Evolutionary conservation across 2,329 filamentous ascomycete genomes (phyloP).

Genomic region (Calonectria pteridis): DNA sequence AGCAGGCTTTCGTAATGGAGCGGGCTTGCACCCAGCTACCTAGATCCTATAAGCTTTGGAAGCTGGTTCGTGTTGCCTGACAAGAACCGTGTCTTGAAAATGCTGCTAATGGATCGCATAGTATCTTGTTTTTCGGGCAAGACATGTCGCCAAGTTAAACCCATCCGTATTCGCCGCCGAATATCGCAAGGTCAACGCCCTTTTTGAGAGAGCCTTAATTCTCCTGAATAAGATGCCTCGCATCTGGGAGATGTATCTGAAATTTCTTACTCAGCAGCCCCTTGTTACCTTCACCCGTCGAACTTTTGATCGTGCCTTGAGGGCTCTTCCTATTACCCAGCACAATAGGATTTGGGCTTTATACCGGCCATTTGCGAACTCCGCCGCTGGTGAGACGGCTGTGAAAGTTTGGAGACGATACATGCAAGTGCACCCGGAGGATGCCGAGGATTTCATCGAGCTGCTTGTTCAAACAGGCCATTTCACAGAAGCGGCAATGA

Average conservation of each 20-base stretch:
- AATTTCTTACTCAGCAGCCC: conserved; percentile 92
- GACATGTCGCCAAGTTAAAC: conserved; percentile 86
- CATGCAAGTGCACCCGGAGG: conserved; percentile 96
- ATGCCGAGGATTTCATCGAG: conserved; percentile 95
- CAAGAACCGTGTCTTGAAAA: background rate
- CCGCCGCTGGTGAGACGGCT: conserved; percentile 89
- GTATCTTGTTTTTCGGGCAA: conserved; percentile 88
- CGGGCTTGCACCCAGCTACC: conserved; percentile 91
- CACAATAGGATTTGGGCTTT: conserved; percentile 96
- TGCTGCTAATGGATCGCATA: conserved; percentile 47
- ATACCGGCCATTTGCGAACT: conserved; percentile 91
- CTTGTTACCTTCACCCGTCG: conserved; percentile 86
- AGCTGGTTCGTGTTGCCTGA: conserved; percentile 72
- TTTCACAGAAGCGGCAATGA: conserved; percentile 91
- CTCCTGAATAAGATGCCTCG: conserved; percentile 98
- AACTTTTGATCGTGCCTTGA: conserved; percentile 91
- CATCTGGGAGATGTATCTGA: conserved; percentile 98
- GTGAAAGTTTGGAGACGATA: conserved; percentile 95
- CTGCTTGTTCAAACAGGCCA: conserved; percentile 83
- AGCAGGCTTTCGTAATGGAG: conserved; percentile 91
- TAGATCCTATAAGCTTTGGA: conserved; percentile 98
- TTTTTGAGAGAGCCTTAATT: conserved; percentile 93
- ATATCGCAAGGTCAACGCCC: conserved; percentile 92
- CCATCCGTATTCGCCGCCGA: conserved; percentile 83
- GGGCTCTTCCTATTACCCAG: conserved; percentile 92